A percentile compares a stretch with the other conserved stretches of the same genome.
Conservation (phyloP, 1,139 yeast species). For the Wickerhamomyces sp. region DNA sequence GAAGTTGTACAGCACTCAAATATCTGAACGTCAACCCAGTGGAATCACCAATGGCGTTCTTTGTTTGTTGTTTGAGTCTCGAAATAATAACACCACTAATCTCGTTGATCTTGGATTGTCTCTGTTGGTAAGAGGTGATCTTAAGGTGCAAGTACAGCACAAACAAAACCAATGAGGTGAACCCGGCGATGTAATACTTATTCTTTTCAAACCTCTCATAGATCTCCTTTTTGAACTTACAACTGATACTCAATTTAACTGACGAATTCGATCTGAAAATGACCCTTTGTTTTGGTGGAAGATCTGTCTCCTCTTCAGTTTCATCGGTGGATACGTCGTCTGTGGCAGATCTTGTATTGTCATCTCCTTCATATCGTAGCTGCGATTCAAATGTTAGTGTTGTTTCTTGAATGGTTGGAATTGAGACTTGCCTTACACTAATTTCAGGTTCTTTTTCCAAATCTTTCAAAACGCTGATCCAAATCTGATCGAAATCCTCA, state of each 20-base stretch:
- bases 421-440: slow-evolving; percentile 75
- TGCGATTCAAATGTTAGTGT: slow-evolving; percentile 25
- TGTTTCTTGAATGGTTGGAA: slow-evolving; percentile 13
- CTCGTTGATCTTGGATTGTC: slow-evolving; percentile 32
- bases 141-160: slow-evolving; percentile 31
- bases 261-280: slow-evolving; percentile 71
- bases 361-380: slow-evolving; percentile 25
- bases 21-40: slow-evolving; percentile 38
- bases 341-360: slow-evolving; percentile 26
- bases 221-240: slow-evolving; percentile 54
- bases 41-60: slow-evolving; percentile 27
- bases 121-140: slow-evolving; percentile 31
- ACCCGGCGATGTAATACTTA: slow-evolving; percentile 32
- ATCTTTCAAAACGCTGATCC: slow-evolving; percentile 63
- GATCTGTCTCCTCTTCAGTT: slow-evolving; percentile 32
- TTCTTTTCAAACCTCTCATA: slow-evolving; percentile 43
- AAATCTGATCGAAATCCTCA: slow-evolving; percentile 76
- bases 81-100: slow-evolving; percentile 35
- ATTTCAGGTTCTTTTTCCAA: slow-evolving; percentile 71
- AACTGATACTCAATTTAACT: slow-evolving; percentile 56
- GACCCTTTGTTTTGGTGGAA: slow-evolving; percentile 34
- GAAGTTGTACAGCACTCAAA: slow-evolving; percentile 69
- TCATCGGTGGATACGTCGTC: slow-evolving; percentile 29
- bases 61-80: slow-evolving; percentile 39
- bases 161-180: slow-evolving; percentile 22